A percentile compares a stretch with the other conserved stretches of the same genome.
phyloP scores from a whole-genome alignment of 257 asterid species.

The Fraxinus cuspidata region DNA sequence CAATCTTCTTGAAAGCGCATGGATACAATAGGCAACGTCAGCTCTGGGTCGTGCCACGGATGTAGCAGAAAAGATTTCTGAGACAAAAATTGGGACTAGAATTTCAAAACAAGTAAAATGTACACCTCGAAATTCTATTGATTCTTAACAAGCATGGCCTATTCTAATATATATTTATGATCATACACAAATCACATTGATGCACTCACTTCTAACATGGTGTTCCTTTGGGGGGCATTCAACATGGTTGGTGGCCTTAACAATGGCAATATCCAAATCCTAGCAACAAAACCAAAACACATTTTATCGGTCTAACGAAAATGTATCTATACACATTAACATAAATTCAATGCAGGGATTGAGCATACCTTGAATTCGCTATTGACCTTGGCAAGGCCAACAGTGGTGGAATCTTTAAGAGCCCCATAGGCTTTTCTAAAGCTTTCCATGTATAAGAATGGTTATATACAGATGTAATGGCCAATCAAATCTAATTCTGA shows the following conservation, averaged over 20 bases:
- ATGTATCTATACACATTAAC: not conserved
- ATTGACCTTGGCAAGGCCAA: conserved; percentile 95
- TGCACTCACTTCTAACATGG: conserved; percentile 77
- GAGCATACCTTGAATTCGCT: conserved; percentile 81
- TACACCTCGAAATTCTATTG: not conserved
- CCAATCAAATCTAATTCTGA: not conserved
- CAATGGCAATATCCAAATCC: conserved; percentile 93
- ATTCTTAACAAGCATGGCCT: not conserved
- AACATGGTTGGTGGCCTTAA: conserved; percentile 85
- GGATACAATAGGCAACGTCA: conserved; percentile 89
- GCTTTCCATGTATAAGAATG: conserved; percentile 60
- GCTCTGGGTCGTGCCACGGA: conserved; percentile 76
- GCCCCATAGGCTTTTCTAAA: conserved; percentile 93
- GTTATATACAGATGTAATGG: conserved; percentile 14
- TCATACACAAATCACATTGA: not conserved
- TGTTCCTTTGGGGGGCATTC: conserved; percentile 93
- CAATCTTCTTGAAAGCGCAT: conserved; percentile 76
- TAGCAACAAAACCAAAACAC: conserved; percentile 26
- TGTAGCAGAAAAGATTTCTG: conserved; percentile 70
- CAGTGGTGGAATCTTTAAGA: conserved; percentile 90
- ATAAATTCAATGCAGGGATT: not conserved
- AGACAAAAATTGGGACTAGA: not conserved
- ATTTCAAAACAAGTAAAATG: too few relatives aligned
- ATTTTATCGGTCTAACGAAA: not conserved
- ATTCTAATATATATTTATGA: not conserved